Conservation (phyloP, 1,139 yeast species). For the Eremothecium coryli region DNA sequence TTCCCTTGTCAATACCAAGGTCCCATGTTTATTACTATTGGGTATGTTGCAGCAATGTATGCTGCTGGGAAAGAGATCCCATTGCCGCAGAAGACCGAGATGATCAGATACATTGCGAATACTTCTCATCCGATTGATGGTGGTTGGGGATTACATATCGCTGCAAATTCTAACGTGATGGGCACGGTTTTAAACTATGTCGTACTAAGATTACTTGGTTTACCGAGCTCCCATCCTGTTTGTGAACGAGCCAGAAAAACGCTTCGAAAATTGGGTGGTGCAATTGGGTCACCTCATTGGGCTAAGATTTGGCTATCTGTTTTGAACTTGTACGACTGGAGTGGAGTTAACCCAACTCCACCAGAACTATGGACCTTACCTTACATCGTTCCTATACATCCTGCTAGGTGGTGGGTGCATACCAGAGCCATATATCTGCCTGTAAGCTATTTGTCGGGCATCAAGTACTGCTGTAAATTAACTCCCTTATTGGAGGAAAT, state of each 20-base stretch:
- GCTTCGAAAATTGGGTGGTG: constrained; percentile 73
- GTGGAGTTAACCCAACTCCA: constrained; percentile 97
- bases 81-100: constrained; percentile 54
- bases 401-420: constrained; percentile 99
- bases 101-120: constrained; percentile 77
- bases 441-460: constrained; percentile 67
- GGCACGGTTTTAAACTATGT: constrained; percentile 90
- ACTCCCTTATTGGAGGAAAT: constrained; percentile 57
- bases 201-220: constrained; percentile 64
- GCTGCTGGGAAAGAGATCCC: constrained; percentile 63
- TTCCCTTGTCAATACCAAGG: constrained; percentile 94
- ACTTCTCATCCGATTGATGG: constrained; percentile 96
- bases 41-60: constrained; percentile 70
- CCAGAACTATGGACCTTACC: constrained; percentile 93
- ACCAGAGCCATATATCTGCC: constrained; percentile 89
- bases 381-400: constrained; percentile 72
- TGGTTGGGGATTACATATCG: constrained; percentile 97
- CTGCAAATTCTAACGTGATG: constrained; percentile 88
- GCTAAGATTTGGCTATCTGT: constrained; percentile 87
- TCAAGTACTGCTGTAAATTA: constrained; percentile 45
- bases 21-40: constrained; percentile 94
- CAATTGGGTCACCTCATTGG: constrained; percentile 91
- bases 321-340: constrained; percentile 81
- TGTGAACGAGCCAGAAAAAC: constrained; percentile 70
- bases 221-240: constrained; percentile 66